A percentile compares a stretch with the other conserved stretches of the same genome.
These are phyloP conservation scores for Lachnellula subtilissima DNA, from an alignment of 2,329 filamentous ascomycete genomes.

Conservation along the genomic window DNA sequence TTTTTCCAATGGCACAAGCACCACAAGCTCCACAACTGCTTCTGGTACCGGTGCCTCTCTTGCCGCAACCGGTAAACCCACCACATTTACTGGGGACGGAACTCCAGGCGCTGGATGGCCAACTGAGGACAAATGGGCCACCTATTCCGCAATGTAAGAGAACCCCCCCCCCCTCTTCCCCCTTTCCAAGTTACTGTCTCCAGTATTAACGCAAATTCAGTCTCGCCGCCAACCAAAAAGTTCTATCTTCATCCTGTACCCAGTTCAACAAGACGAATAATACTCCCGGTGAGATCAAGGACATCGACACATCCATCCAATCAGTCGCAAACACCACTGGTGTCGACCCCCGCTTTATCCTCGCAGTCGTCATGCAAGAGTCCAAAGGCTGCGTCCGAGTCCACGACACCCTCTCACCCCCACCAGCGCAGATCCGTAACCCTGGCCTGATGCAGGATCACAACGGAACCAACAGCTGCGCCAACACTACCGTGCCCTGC, in stretches of 20 bases:
- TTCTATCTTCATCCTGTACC: background rate
- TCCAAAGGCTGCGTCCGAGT: constrained; percentile 25
- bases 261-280: background rate
- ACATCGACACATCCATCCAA: constrained; percentile 2
- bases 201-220: background rate
- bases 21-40: too few relatives aligned
- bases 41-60: background rate
- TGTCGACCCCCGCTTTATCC: constrained; percentile 30
- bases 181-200: background rate
- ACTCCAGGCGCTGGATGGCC: constrained; percentile 3
- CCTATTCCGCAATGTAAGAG: background rate
- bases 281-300: constrained; percentile 1
- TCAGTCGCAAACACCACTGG: background rate
- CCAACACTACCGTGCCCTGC: constrained; percentile 1
- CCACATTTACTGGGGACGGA: background rate
- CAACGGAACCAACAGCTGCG: constrained; percentile 3
- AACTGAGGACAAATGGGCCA: background rate
- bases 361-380: constrained; percentile 32
- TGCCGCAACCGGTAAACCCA: background rate
- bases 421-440: background rate
- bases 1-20: background rate
- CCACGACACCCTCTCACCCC: constrained; percentile 7
- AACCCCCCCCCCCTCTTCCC: too few relatives aligned
- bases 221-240: background rate
- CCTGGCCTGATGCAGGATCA: constrained; percentile 25